A percentile compares a stretch with the other conserved stretches of the same genome.
Evolutionary conservation across 176 grass and related monocot genomes (phyloP).

Genomic region (Phragmites australis): DNA sequence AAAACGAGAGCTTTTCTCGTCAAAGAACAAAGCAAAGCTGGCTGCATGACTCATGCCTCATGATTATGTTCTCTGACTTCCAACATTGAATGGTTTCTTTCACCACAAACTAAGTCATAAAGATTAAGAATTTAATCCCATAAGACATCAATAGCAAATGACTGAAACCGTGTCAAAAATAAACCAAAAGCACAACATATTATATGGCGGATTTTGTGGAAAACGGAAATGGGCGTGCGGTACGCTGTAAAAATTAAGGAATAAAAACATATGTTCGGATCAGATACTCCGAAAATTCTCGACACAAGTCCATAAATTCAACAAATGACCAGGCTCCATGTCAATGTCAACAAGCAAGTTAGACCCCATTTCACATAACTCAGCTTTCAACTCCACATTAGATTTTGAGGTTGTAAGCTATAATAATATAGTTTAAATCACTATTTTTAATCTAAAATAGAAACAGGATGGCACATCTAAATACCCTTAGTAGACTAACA

Average conservation of each 20-base stretch:
- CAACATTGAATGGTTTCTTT: neutral
- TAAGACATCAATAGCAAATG: neutral
- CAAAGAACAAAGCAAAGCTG: constrained; percentile 15
- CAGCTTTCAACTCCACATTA: too few species aligned
- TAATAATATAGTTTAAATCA: too few species aligned
- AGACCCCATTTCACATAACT: too few species aligned
- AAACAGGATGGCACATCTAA: too few species aligned
- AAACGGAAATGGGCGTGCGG: neutral
- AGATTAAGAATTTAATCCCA: neutral
- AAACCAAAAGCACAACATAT: neutral
- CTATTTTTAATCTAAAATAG: too few species aligned
- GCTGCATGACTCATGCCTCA: neutral
- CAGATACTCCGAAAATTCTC: neutral
- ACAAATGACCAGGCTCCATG: neutral
- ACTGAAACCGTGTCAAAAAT: neutral
- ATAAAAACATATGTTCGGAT: neutral
- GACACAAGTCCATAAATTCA: neutral
- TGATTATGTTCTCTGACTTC: neutral
- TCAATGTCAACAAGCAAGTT: neutral
- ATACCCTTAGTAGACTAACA: too few species aligned
- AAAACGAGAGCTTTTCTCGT: neutral
- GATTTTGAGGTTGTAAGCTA: too few species aligned
- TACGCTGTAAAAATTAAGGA: neutral
- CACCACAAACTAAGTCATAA: neutral
- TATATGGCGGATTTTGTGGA: neutral